Percentiles rank a stretch among this genome's conserved stretches.
Evolutionary conservation across 192 early-diverging fungal genomes (phyloP).

Genomic region (Coemansia sp.): DNA sequence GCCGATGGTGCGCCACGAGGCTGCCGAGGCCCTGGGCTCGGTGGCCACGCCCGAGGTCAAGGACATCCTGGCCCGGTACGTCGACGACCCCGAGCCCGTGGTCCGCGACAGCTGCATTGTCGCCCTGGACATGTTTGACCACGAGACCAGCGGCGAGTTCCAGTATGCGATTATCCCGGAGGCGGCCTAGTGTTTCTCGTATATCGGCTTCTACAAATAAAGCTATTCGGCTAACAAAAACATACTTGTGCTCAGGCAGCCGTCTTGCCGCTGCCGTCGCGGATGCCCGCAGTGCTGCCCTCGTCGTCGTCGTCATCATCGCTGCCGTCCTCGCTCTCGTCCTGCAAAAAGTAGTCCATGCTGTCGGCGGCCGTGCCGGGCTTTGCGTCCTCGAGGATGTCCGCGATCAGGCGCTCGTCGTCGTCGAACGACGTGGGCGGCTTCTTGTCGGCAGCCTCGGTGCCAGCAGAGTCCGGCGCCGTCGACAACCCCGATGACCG

Average conservation of each 20-base stretch:
- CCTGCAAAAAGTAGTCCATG: slow-evolving; percentile 46
- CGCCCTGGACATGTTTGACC: slow-evolving; percentile 93
- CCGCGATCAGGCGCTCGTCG: slow-evolving; percentile 27
- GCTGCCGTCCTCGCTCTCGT: slow-evolving; percentile 34
- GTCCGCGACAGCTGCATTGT: slow-evolving; percentile 90
- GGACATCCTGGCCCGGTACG: slow-evolving; percentile 65
- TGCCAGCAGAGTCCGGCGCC: slow-evolving; percentile 8
- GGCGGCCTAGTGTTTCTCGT: no score
- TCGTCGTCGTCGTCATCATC: slow-evolving; percentile 8
- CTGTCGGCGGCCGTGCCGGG: not conserved
- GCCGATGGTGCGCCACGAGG: slow-evolving; percentile 95
- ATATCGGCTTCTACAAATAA: no score
- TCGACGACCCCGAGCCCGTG: slow-evolving; percentile 71
- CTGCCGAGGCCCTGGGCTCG: slow-evolving; percentile 93
- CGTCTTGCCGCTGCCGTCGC: no score
- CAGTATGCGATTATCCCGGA: slow-evolving; percentile 73
- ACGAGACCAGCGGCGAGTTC: slow-evolving; percentile 81
- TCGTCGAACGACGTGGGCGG: slow-evolving; percentile 29
- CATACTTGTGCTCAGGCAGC: no score
- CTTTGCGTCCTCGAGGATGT: slow-evolving; percentile 31
- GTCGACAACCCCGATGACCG: not conserved
- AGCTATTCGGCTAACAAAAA: no score
- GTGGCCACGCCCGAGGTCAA: slow-evolving; percentile 89
- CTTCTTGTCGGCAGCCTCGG: slow-evolving; percentile 9
- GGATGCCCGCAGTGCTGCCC: not conserved